Evolutionary conservation across 495 filamentous ascomycete species (phyloP), one percentile per base, ranked within the genome.

Genomic region (Tuber microsphaerosporum): DNA sequence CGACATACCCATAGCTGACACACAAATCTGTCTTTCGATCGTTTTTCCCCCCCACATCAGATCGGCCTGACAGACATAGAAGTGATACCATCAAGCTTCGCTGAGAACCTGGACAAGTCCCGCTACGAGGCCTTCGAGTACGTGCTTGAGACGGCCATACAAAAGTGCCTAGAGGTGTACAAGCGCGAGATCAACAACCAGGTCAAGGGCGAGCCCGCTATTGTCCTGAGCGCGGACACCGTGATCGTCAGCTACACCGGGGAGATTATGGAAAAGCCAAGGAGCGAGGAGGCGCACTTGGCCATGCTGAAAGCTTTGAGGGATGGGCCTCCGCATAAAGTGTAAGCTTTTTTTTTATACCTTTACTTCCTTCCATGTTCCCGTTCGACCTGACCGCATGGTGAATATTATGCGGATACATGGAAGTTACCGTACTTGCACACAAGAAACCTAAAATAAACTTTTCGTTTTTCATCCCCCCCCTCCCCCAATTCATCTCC

Each of bases 201-300:
- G 31, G 80, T 75, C 4, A 74, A 79, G 34, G 79, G 88, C 71
- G 95, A 97, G 77, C 94, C 93, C 0, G 92, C 88, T 16, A 86
- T 99, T 0, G 92, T 99, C 51, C 88, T 99, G 41, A 92, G 94
- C 2, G 95, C 95, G 1, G 95, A 98, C 82, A 99, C 95, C 2
- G 86, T 99, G 42, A 92, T 98, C 78, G 92, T 94, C 14, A 91
- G 91, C 44, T 85, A 87, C n/a, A 80, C 84, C 0, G 95, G 94
- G 0, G 82, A 86, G 73, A 92, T 98, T 51, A 86, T 98, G 39
- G 95, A 98, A 88, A 99, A 99, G 84, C 95, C 95, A 42, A 84
- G 89, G 51, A 90, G 84, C 39, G 91, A 94, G 84, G 87, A 86
- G n/a, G 90, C 94, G 61, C 95, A 99, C 83, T 83, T 94, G 14